Base-by-base conservation (phyloP, 306 rosid genomes). In the Ammopiptanthus mongolicus region DNA sequence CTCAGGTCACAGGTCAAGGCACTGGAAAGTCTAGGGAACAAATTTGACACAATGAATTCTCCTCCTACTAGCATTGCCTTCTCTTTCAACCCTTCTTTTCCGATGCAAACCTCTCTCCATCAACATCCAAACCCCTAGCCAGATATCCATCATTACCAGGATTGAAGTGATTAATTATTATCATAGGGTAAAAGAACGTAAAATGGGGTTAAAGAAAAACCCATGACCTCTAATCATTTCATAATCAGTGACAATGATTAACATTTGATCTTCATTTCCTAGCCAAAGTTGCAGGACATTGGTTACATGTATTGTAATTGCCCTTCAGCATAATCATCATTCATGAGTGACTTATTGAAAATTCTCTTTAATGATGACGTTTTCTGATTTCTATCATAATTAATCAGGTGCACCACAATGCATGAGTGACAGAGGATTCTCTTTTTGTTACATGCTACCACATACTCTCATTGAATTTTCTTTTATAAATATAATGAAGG, bases 1-100 rank as follows among this genome's bases (percentile, higher is more conserved):
- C 84, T 95, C 19, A 88, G 87, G 77, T 82, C 97, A 21, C 99
- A 95, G 73, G 86, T 95, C 50, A 89, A 90, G 71, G 93, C 90
- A 19, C 74, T 95, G 11, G 99, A 95, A 65, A 78, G 39, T 74
- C 73, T 90, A 5, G 99, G 99, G 7, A 87, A 90, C 59, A 91
- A 89, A 48, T 76, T 86, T 81, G 89, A 87, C 18, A 71, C 89
- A 59, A 82, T 89, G 88, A 87, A 80, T 79, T 85, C 71, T 63
- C 85, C 91, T 19, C 66, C 93, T 58, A 31, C 87, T 28, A 89
- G 65, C 69, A 63, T 91, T 83, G 91, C 91, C 47, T 93, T 93
- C 82, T 93, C 96, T 81, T 93, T 93, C 86, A 87, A 91, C 78
- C 97, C 98, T 33, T 82, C 47, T 41, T 44, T 91, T 84, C 85